These are phyloP conservation scores for Cylindrotheca fusiformis DNA, from an alignment of 108 stramenopile species.

Conservation along the genomic window DNA sequence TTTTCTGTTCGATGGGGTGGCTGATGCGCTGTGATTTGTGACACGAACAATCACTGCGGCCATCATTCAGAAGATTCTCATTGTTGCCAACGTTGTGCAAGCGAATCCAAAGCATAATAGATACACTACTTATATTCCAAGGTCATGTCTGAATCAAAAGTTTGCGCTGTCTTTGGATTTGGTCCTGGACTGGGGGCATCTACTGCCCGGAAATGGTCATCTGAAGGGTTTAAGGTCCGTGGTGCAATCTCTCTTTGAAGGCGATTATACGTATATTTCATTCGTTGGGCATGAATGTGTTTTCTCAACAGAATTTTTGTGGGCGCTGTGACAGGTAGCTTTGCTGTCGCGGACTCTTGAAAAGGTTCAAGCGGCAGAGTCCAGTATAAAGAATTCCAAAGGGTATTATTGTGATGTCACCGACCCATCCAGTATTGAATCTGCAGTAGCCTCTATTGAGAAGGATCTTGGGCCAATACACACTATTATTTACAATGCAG, in stretches of 20 bases:
- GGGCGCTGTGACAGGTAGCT: conserved; percentile 23
- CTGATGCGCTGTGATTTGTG: too few relatives aligned
- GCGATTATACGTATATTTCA: too few relatives aligned
- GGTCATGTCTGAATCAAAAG: conserved; percentile 19
- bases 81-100: too few relatives aligned
- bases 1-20: too few relatives aligned
- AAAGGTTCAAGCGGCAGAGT: conserved; percentile 18
- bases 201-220: conserved; percentile 14
- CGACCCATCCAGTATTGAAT: conserved; percentile 9
- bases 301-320: too few relatives aligned
- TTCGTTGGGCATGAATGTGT: too few relatives aligned
- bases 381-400: conserved; percentile 20
- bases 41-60: too few relatives aligned
- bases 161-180: conserved; percentile 29
- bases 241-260: too few relatives aligned
- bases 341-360: conserved; percentile 18
- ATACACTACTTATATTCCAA: too few relatives aligned
- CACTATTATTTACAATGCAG: conserved; percentile 30
- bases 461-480: conserved; percentile 26
- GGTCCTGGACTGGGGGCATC: conserved; percentile 18
- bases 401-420: conserved; percentile 36
- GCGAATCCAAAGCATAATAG: too few relatives aligned
- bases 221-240: conserved; percentile 16
- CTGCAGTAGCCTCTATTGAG: conserved; percentile 7
- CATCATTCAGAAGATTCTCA: too few relatives aligned